Conservation (phyloP, 2,329 filamentous ascomycete species). For the Aspergillus alliaceus region DNA sequence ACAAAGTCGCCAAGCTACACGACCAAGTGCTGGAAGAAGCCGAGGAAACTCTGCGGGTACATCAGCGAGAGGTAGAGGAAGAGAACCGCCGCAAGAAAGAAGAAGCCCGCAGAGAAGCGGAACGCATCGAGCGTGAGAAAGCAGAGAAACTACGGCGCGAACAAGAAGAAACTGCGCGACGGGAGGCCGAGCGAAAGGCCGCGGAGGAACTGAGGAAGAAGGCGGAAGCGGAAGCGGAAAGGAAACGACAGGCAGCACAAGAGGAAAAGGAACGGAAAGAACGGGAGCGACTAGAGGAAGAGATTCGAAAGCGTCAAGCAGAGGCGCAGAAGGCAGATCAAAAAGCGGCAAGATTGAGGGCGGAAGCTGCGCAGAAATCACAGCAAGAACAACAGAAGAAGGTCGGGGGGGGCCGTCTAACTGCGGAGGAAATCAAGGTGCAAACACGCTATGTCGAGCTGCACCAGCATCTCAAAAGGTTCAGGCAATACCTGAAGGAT, state of each 20-base stretch:
- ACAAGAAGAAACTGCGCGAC: constrained; percentile 39
- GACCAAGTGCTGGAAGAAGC: constrained; percentile 61
- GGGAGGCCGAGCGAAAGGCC: constrained; percentile 44
- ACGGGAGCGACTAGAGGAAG: constrained; percentile 30
- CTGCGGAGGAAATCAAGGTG: constrained; percentile 40
- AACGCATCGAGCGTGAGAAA: constrained; percentile 35
- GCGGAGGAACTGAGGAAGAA: constrained; percentile 39
- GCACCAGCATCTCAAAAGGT: constrained; percentile 66
- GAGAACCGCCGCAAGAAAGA: constrained; percentile 38
- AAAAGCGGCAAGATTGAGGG: not conserved
- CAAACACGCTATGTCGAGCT: constrained; percentile 56
- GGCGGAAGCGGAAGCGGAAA: constrained; percentile 35
- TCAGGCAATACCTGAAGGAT: constrained; percentile 55
- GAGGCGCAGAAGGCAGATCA: constrained; percentile 6
- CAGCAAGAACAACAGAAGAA: constrained; percentile 30
- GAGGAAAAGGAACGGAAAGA: constrained; percentile 36
- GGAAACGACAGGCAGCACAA: constrained; percentile 38
- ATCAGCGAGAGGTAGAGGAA: constrained; percentile 42
- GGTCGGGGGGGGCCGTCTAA: constrained; percentile 28
- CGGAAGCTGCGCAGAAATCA: constrained; percentile 21
- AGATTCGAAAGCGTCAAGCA: constrained; percentile 19
- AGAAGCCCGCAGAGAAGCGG: constrained; percentile 33
- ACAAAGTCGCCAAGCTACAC: constrained; percentile 65
- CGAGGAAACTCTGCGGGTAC: constrained; percentile 53
- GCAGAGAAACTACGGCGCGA: constrained; percentile 32